phyloP scores from a whole-genome alignment of 2,329 filamentous ascomycete genomes.

The Didymellaceae sp. region DNA sequence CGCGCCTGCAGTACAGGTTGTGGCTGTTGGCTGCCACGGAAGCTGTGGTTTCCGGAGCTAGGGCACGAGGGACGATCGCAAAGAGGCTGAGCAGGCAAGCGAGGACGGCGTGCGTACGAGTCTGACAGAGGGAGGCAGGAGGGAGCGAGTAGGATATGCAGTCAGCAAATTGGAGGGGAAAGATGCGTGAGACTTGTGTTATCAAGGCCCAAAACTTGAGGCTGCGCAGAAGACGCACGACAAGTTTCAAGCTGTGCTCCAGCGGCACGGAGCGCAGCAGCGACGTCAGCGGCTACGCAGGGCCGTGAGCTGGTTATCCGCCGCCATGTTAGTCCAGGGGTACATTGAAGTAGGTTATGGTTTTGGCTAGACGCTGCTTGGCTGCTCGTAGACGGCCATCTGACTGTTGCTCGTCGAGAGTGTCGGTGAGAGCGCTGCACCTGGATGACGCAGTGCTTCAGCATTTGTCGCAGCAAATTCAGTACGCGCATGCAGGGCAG shows the following conservation, averaged over 20 bases:
- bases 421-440: constrained; percentile 4
- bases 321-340: constrained; percentile 9
- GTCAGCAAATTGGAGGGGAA: constrained; percentile 7
- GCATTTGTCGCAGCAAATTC: constrained; percentile 3
- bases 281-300: constrained; percentile 36
- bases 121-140: background rate
- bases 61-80: constrained; percentile 21
- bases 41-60: constrained; percentile 29
- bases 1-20: constrained; percentile 1
- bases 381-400: background rate
- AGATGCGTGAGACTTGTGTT: constrained; percentile 12
- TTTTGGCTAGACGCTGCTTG: constrained; percentile 8
- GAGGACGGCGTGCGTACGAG: constrained; percentile 10
- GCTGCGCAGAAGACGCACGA: constrained; percentile 15
- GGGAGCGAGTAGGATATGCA: constrained; percentile 1
- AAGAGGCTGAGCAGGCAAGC: constrained; percentile 20
- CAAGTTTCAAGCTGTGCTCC: constrained; percentile 24
- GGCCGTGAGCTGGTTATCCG: constrained; percentile 17
- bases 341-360: background rate
- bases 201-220: constrained; percentile 22
- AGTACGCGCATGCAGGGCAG: constrained; percentile 4
- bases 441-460: constrained; percentile 8
- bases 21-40: constrained; percentile 23
- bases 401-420: constrained; percentile 2
- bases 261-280: constrained; percentile 25